Evolutionary conservation across 176 grass and related monocot species (phyloP), one percentile per base, ranked within the genome.

Genomic region (Aegilops speltoides): DNA sequence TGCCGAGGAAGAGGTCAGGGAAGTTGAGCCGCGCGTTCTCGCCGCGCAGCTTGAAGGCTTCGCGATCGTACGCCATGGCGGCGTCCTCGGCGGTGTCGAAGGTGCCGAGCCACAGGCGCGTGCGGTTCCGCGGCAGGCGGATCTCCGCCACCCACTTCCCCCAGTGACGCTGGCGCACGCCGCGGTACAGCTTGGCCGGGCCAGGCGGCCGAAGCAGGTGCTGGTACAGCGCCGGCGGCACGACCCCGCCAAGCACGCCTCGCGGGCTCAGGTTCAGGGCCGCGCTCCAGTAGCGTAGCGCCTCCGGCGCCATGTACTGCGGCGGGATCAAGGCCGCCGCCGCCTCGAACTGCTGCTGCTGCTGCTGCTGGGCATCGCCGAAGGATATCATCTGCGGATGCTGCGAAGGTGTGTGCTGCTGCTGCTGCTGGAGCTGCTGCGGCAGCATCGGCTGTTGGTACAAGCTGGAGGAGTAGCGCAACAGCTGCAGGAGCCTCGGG

Each of bases 71-170:
- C 9, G 97, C 97, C 88, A 99, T 93, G 87, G 97, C 94, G 7
- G 97, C 97, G 78, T 99, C 97, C 89, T 99, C 94, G 29, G 97
- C 97, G 34, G 92, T 99, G 90, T 99, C 92, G 84, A 99, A 99
- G 43, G 97, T 99, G 74, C 97, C 97, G 43, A 99, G 97, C 94
- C 97, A 99, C 11, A 96, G 92, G 9, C 97, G 82, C 14, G 90
- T 94, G 77, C 97, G 97, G 90, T 96, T 91, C 12, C 88, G 90
- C 16, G 97, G 97, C 40, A 99, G 87, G 79, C 97, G 97, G 67
- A 99, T 99, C 92, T 99, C 94, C 43, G 97, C 94, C 71, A 99
- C 97, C 97, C 97, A 99, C 83, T 96, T 99, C 14, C 97, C 97
- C 97, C 97, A 99, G 90, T 99, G 97, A 4, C 97, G 84, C 89